phyloP scores from a whole-genome alignment of 106 monocot species.

The Dioscorea dumetorum region DNA sequence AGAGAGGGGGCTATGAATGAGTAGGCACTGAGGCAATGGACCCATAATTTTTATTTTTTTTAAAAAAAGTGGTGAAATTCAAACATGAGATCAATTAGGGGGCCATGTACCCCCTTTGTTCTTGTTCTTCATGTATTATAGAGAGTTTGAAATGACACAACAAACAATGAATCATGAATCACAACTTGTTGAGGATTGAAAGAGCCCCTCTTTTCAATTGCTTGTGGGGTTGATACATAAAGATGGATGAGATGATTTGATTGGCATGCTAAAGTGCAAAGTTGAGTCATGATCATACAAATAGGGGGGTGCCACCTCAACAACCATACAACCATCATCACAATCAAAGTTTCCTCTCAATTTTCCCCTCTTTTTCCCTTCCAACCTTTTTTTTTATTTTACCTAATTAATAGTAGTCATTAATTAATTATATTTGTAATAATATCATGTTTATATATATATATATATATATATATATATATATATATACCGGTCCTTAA shows the following conservation, averaged over 20 bases:
- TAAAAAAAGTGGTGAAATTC: constrained; percentile 1
- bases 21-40: not conserved
- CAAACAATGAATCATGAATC: not conserved
- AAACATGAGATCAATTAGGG: not conserved
- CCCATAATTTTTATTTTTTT: not conserved
- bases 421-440: too few relatives aligned
- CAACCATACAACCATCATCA: constrained; percentile 11
- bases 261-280: constrained; percentile 13
- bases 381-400: too few relatives aligned
- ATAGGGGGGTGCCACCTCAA: constrained; percentile 11
- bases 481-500: too few relatives aligned
- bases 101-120: not conserved
- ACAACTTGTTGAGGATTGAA: not conserved
- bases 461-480: not conserved
- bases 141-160: constrained; percentile 1
- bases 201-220: not conserved
- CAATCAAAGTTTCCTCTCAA: not conserved
- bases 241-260: constrained; percentile 9
- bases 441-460: too few relatives aligned
- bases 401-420: too few relatives aligned
- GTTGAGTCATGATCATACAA: constrained; percentile 14
- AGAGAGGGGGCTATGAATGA: not conserved
- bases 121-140: not conserved
- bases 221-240: not conserved
- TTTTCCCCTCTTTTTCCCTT: too few relatives aligned